Percentiles rank a stretch among this genome's conserved stretches.
phyloP scores from a whole-genome alignment of 23 red algal genomes.

The Gracilaria domingensis region DNA sequence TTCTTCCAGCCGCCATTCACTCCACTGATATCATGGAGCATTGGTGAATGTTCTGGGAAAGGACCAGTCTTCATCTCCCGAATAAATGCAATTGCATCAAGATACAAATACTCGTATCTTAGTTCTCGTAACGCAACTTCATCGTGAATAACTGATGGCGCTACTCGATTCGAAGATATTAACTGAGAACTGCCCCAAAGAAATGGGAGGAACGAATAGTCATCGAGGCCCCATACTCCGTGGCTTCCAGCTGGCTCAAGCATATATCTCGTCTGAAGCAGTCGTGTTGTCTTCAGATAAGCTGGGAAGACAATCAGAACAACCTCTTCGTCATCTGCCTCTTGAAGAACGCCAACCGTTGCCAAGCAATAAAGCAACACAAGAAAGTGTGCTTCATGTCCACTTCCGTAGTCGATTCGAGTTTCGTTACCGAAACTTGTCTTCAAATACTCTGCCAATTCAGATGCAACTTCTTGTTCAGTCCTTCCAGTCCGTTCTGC shows the following conservation, averaged over 20 bases:
- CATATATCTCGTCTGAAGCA: conserved; percentile 86
- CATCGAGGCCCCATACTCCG: conserved; percentile 98
- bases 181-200: conserved; percentile 94
- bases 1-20: conserved; percentile 86
- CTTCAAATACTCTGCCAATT: conserved; percentile 81
- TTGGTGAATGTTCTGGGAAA: conserved; percentile 90
- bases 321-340: conserved; percentile 62
- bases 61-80: conserved; percentile 91
- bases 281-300: conserved; percentile 83
- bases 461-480: conserved; percentile 1
- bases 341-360: conserved; percentile 53
- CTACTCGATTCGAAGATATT: conserved; percentile 41
- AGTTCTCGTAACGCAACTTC: conserved; percentile 52
- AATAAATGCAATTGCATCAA: conserved; percentile 93
- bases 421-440: conserved; percentile 86
- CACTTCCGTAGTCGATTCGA: conserved; percentile 96
- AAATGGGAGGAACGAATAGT: conserved; percentile 96
- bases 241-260: conserved; percentile 98
- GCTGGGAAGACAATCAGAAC: conserved; percentile 81
- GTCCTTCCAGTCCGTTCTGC: background rate
- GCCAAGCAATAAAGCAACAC: conserved; percentile 77
- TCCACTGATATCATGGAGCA: conserved; percentile 90
- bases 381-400: conserved; percentile 95
- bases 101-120: conserved; percentile 91
- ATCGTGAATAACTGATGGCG: conserved; percentile 63